Evolutionary conservation across 192 early-diverging fungal genomes (phyloP).

Genomic region (Linnemannia schmuckeri): DNA sequence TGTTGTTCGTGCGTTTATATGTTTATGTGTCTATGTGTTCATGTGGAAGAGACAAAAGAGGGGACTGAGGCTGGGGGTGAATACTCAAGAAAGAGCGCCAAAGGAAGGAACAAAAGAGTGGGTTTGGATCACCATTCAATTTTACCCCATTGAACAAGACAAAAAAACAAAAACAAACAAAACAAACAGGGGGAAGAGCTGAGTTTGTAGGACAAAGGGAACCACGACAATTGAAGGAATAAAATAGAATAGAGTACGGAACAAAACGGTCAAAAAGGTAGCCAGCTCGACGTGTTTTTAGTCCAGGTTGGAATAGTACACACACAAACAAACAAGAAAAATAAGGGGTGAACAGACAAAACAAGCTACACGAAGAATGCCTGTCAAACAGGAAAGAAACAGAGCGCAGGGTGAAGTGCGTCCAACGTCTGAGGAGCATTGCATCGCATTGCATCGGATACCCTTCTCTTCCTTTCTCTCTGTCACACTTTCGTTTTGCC

Average conservation of each 20-base stretch:
- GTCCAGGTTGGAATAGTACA: background rate
- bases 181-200: background rate
- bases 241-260: background rate
- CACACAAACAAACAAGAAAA: background rate
- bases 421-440: slow-evolving; percentile 14
- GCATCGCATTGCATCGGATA: background rate
- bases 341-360: background rate
- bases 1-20: too few relatives aligned
- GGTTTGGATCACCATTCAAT: background rate
- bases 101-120: background rate
- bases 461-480: too few relatives aligned
- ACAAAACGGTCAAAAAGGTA: background rate
- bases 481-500: too few relatives aligned
- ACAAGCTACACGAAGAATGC: background rate
- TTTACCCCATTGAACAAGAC: background rate
- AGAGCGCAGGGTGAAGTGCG: background rate
- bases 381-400: background rate
- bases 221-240: background rate
- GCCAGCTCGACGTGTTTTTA: background rate
- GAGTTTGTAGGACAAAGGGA: background rate
- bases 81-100: background rate
- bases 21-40: too few relatives aligned
- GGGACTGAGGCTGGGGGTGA: background rate
- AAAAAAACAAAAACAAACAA: background rate
- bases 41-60: background rate